phyloP scores from a whole-genome alignment of 2,329 filamentous ascomycete species.

The Aspergillus tubingensis region DNA sequence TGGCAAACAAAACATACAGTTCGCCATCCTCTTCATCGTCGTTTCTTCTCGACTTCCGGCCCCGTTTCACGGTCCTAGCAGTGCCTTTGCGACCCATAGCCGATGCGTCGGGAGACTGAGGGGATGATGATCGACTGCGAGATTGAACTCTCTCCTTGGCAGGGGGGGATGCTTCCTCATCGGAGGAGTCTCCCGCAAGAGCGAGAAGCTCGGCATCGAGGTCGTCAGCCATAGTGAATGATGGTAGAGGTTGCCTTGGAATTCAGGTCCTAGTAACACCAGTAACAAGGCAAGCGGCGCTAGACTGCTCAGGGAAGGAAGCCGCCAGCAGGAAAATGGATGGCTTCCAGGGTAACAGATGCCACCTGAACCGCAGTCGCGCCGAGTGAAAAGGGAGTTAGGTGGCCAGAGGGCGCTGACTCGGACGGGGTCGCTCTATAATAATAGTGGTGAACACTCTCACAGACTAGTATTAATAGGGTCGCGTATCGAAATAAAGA shows the following conservation, averaged over 20 bases:
- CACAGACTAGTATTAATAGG: neutral
- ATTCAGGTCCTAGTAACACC: conserved; percentile 11
- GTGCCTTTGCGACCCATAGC: conserved; percentile 52
- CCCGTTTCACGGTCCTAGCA: conserved; percentile 39
- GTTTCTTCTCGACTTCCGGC: conserved; percentile 55
- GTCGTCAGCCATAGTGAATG: conserved; percentile 69
- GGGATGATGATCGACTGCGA: conserved; percentile 55
- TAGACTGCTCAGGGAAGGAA: conserved; percentile 3
- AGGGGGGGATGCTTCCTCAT: conserved; percentile 55
- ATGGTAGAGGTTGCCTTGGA: conserved; percentile 10
- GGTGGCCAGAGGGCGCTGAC: conserved; percentile 11
- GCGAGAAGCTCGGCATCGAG: conserved; percentile 93
- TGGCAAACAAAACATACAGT: conserved; percentile 63
- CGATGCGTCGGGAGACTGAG: conserved; percentile 47
- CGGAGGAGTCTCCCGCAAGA: conserved; percentile 71
- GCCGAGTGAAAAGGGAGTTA: conserved; percentile 17
- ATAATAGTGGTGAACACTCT: conserved; percentile 9
- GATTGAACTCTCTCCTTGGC: conserved; percentile 59
- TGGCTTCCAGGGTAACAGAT: neutral
- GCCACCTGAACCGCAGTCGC: conserved; percentile 25
- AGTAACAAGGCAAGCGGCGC: conserved; percentile 5
- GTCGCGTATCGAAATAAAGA: neutral
- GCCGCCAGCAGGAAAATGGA: neutral
- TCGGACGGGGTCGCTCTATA: conserved; percentile 14
- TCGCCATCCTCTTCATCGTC: conserved; percentile 80